Evolutionary conservation across 2,329 filamentous ascomycete genomes (phyloP).

Genomic region (Beauveria varroae): DNA sequence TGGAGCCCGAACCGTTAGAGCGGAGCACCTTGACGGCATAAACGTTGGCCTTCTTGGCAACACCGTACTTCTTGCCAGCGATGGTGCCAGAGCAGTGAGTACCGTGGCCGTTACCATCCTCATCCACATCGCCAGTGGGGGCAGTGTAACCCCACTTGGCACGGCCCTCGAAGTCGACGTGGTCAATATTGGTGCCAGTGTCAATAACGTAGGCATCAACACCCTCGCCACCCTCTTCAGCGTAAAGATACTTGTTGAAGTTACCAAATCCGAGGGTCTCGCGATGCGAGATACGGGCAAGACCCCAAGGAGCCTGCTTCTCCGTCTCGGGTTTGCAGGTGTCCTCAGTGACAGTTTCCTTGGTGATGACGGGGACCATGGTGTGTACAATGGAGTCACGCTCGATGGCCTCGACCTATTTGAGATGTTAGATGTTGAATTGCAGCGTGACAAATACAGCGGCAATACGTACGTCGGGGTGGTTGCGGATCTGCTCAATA

Average conservation of each 20-base stretch:
- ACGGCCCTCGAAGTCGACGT: slow-evolving; percentile 96
- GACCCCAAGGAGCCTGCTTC: slow-evolving; percentile 96
- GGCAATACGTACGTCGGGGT: slow-evolving; percentile 83
- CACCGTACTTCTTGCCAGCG: slow-evolving; percentile 97
- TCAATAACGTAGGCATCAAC: slow-evolving; percentile 99
- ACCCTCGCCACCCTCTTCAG: slow-evolving; percentile 84
- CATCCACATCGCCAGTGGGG: slow-evolving; percentile 72
- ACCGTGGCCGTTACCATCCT: slow-evolving; percentile 95
- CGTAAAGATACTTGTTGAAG: slow-evolving; percentile 98
- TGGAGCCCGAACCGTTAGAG: slow-evolving; percentile 94
- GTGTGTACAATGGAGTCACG: slow-evolving; percentile 88
- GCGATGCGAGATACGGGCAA: slow-evolving; percentile 96
- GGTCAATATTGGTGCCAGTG: slow-evolving; percentile 87
- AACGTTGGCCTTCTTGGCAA: slow-evolving; percentile 96
- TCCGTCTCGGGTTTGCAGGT: slow-evolving; percentile 57
- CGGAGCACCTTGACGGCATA: slow-evolving; percentile 97
- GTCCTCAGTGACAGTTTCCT: slow-evolving; percentile 29
- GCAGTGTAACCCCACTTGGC: slow-evolving; percentile 97
- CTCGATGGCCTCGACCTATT: slow-evolving; percentile 92
- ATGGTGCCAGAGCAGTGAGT: slow-evolving; percentile 99
- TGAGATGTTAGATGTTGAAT: slow-evolving; percentile 11
- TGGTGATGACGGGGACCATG: slow-evolving; percentile 44
- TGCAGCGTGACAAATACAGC: neutral
- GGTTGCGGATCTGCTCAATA: slow-evolving; percentile 86
- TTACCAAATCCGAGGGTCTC: slow-evolving; percentile 77